These are phyloP conservation scores for Metschnikowia dekortorum DNA, from an alignment of 805 yeast genomes.

Conservation along the genomic window DNA sequence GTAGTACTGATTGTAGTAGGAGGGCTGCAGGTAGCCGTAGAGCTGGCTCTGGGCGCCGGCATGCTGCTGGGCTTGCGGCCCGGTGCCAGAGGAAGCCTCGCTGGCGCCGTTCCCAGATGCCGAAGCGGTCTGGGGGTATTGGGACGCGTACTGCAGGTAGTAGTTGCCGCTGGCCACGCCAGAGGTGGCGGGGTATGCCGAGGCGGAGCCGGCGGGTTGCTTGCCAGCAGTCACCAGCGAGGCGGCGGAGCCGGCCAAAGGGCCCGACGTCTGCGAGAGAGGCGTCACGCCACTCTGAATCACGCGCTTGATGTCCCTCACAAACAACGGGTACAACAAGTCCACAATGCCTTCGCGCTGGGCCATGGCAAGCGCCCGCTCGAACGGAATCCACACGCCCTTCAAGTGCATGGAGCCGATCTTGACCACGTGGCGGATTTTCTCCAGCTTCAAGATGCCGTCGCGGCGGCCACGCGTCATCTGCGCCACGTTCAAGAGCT, in stretches of 20 bases:
- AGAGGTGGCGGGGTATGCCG: slow-evolving; percentile 6
- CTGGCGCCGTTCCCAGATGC: slow-evolving; percentile 5
- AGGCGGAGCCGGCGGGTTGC: slow-evolving; percentile 6
- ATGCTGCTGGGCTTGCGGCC: slow-evolving; percentile 12
- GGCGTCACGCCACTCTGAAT: slow-evolving; percentile 45
- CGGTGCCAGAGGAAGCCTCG: slow-evolving; percentile 9
- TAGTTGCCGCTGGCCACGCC: slow-evolving; percentile 8
- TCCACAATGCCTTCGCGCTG: slow-evolving; percentile 61
- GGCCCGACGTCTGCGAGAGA: slow-evolving; percentile 11
- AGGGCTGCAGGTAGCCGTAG: slow-evolving; percentile 18
- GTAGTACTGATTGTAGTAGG: slow-evolving; percentile 40
- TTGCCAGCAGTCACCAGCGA: slow-evolving; percentile 5
- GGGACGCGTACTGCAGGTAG: slow-evolving; percentile 18
- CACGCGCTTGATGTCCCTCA: slow-evolving; percentile 63
- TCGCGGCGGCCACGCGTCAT: slow-evolving; percentile 87
- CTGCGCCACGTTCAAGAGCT: slow-evolving; percentile 75
- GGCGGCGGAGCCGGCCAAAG: slow-evolving; percentile 5
- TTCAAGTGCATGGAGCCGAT: slow-evolving; percentile 84
- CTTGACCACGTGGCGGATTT: slow-evolving; percentile 74
- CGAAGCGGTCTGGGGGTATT: slow-evolving; percentile 11
- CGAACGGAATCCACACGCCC: slow-evolving; percentile 90
- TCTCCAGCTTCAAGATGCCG: slow-evolving; percentile 75
- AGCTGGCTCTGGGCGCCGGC: slow-evolving; percentile 14
- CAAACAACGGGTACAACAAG: slow-evolving; percentile 35
- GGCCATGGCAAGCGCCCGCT: slow-evolving; percentile 77